Evolutionary conservation across 2,329 filamentous ascomycete genomes (phyloP).

Genomic region (Graphilbum ipis-grandicollis): DNA sequence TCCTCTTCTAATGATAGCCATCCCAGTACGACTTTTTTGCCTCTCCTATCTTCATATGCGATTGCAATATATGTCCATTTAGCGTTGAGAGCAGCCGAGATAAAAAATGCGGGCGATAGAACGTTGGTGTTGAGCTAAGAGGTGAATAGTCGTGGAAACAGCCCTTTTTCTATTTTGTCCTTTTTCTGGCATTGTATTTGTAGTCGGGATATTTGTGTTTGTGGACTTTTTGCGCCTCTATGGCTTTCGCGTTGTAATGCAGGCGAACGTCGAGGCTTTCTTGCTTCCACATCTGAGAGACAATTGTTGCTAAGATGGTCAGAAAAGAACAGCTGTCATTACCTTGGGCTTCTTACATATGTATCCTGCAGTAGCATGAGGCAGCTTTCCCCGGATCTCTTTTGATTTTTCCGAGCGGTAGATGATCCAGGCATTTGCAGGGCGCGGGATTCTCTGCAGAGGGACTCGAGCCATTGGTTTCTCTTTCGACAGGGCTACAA

Average conservation of each 20-base stretch:
- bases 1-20: no score
- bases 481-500: not conserved
- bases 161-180: no score
- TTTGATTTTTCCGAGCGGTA: slow-evolving; percentile 15
- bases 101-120: no score
- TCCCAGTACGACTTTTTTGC: no score
- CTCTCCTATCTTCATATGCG: no score
- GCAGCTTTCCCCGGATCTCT: slow-evolving; percentile 10
- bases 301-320: slow-evolving; percentile 11
- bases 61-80: no score
- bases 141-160: no score
- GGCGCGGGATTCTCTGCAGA: slow-evolving; percentile 14
- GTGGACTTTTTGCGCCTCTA: slow-evolving; percentile 13
- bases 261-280: slow-evolving; percentile 11
- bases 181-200: slow-evolving; percentile 8
- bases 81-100: no score
- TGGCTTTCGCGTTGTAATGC: slow-evolving; percentile 10
- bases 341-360: slow-evolving; percentile 14
- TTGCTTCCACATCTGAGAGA: slow-evolving; percentile 14
- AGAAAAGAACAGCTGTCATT: not conserved
- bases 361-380: slow-evolving; percentile 11
- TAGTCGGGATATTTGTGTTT: slow-evolving; percentile 13
- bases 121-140: no score
- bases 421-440: slow-evolving; percentile 17
- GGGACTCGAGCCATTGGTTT: not conserved